A percentile compares a stretch with the other conserved stretches of the same genome.
These are phyloP conservation scores for Chlorophyllum brunneum DNA, from an alignment of 768 basidiomycete genomes.

Conservation along the genomic window DNA sequence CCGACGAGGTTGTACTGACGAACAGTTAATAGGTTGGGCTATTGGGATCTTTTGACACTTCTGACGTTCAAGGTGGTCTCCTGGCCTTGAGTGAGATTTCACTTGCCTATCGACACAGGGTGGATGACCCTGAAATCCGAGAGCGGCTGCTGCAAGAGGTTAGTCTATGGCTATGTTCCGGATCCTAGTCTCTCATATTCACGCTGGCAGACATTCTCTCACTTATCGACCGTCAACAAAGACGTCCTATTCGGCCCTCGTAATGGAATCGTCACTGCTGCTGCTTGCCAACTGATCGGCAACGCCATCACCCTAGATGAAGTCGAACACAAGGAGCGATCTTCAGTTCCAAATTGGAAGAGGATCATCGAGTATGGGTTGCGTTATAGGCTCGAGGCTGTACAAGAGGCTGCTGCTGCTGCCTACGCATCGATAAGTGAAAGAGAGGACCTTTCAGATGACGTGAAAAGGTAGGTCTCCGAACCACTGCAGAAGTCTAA, in stretches of 20 bases:
- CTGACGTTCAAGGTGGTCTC: slow-evolving; percentile 81
- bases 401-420: slow-evolving; percentile 74
- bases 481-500: slow-evolving; percentile 12
- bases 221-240: slow-evolving; percentile 53
- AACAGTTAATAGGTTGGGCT: slow-evolving; percentile 43
- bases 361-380: slow-evolving; percentile 67
- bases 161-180: slow-evolving; percentile 9
- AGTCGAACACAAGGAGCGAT: slow-evolving; percentile 33
- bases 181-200: slow-evolving; percentile 3
- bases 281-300: slow-evolving; percentile 70
- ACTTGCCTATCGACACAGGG: slow-evolving; percentile 42
- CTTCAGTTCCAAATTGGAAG: slow-evolving; percentile 59
- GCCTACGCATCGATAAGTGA: slow-evolving; percentile 70
- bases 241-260: slow-evolving; percentile 58
- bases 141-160: slow-evolving; percentile 47
- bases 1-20: slow-evolving; percentile 4
- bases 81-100: slow-evolving; percentile 72
- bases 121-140: slow-evolving; percentile 24
- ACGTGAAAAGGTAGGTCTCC: slow-evolving; percentile 70
- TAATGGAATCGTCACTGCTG: slow-evolving; percentile 67
- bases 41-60: slow-evolving; percentile 58
- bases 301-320: slow-evolving; percentile 58
- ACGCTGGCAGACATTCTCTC: slow-evolving; percentile 55
- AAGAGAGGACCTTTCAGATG: slow-evolving; percentile 58
- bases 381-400: slow-evolving; percentile 56